Base-by-base conservation (phyloP, 2,329 filamentous ascomycete species). In the Teratosphaeriaceae sp. region DNA sequence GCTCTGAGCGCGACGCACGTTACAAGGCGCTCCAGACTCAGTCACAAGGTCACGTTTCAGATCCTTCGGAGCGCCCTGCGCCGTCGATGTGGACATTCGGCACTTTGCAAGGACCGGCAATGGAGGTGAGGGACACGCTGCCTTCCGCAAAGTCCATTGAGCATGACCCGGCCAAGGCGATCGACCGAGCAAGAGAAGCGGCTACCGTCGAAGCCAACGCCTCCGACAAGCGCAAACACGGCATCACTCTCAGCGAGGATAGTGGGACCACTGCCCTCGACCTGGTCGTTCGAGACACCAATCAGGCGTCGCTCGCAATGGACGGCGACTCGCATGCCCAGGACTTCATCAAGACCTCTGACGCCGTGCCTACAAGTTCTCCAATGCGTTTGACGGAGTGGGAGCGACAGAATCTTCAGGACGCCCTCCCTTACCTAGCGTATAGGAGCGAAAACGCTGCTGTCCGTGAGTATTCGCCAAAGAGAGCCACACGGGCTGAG, bases 1-100 rank as follows among this genome's bases (percentile, higher is more conserved):
- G 54, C n/a, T 55, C 57, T 6, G 44, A 52, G n/a, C 49, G 55
- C 27, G 51, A 57, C 31, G 50, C 49, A 42, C 50, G 55, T 13
- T 58, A 58, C 46, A 57, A 56, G 24, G 53, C 54, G 9, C 39
- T 59, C 18, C 37, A 40, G 20, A 20, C 35, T 12, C 7, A 24
- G 12, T 4, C 35, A 23, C 3, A 7, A 7, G 31, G 15, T 13
- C 15, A 34, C 18, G 31, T 34, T 4, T n/a, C 31, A 15, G 31
- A 34, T 9, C 15, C 18, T 18, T 34, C 31, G 18, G 12, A 19
- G n/a, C 31, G 18, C 5, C 18, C 6, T 9, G 31, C 18, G 31
- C 20, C 18, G 18, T 34, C 31, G 31, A 34, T 18, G 4, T 20
- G 15, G 15, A 34, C 15, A 18, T 34, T 34, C 31, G 9, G 31